Base-by-base conservation (phyloP, 2,329 filamentous ascomycete genomes). In the Botryotinia narcissicola region DNA sequence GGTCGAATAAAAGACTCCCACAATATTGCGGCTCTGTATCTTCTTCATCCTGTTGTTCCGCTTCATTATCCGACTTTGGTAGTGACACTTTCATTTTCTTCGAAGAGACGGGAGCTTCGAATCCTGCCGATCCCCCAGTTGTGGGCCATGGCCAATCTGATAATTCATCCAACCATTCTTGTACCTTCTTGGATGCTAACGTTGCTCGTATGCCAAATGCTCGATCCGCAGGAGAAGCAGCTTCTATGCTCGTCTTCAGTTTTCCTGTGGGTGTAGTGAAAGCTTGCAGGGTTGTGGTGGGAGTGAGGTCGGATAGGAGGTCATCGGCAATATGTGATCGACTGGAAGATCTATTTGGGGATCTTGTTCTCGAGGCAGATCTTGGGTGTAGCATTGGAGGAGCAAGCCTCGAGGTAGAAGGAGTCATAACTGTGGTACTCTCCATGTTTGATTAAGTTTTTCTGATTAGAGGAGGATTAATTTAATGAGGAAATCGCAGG, bases 81-180 rank as follows among this genome's bases (percentile, higher is more conserved):
- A 81, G 82, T 29, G 82, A 82, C 42, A 83, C 74, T 76, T 82
- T 84, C 77, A 82, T 83, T 74, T 81, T 82, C 77, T 84, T 85
- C 72, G 80, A 74, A 59, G 79, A 73, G 59, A 79, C 77, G 18
- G 87, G 86, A 76, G 83, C 80, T 78, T 88, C 85, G 74, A 91
- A 91, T 12, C 89, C 89, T 1, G 83, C 81, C 3, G 87, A 84
- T 57, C 85, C 85, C 22, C 82, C 82, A 6, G 82, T 79, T 2
- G 83, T 79, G 2, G 88, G 86, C 89, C 90, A 90, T 2, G 84
- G 81, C 89, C 89, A 90, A 62, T 83, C 80, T 62, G 84, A 83
- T 57, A 96, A 85, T 83, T 96, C 93, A n/a, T 88, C 85, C 40
- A 92, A 85, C 93, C 93, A 96, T 79, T 89, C 87, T 81, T 91